Conservation (phyloP, 768 basidiomycete genomes). For the Inosperma sp. region DNA sequence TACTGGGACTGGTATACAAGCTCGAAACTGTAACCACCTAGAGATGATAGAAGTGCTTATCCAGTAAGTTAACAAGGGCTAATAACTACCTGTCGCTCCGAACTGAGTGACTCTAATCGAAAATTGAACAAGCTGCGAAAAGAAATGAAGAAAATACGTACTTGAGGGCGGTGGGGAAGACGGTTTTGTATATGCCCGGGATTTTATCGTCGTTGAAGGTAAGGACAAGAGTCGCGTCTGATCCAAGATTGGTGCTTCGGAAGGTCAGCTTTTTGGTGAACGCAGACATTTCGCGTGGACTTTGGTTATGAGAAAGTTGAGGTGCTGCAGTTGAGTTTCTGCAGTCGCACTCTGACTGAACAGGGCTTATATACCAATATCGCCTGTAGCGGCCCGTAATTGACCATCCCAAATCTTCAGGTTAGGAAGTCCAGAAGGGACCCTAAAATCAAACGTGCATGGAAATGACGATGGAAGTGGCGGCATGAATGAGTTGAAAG, state of each 20-base stretch:
- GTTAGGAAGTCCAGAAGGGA: too few species aligned
- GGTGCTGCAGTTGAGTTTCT: too few species aligned
- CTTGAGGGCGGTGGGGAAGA: neutral
- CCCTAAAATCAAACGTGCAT: too few species aligned
- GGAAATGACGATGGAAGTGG: too few species aligned
- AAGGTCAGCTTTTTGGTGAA: neutral
- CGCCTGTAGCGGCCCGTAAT: too few species aligned
- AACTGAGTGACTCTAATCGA: neutral
- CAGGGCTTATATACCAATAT: too few species aligned
- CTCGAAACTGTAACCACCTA: neutral
- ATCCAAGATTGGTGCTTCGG: neutral
- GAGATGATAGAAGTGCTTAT: neutral
- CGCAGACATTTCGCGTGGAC: too few species aligned
- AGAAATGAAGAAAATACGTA: neutral
- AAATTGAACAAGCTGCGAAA: neutral
- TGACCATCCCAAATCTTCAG: too few species aligned
- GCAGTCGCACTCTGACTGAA: too few species aligned
- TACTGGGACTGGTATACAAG: too few species aligned
- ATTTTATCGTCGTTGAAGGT: neutral
- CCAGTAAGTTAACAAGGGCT: neutral
- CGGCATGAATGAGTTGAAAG: too few species aligned
- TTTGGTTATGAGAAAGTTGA: too few species aligned
- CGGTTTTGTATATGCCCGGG: neutral
- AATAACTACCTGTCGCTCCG: neutral
- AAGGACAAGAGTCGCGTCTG: neutral